Conservation (phyloP, 768 basidiomycete species). For the Hebeloma cylindrosporum region DNA sequence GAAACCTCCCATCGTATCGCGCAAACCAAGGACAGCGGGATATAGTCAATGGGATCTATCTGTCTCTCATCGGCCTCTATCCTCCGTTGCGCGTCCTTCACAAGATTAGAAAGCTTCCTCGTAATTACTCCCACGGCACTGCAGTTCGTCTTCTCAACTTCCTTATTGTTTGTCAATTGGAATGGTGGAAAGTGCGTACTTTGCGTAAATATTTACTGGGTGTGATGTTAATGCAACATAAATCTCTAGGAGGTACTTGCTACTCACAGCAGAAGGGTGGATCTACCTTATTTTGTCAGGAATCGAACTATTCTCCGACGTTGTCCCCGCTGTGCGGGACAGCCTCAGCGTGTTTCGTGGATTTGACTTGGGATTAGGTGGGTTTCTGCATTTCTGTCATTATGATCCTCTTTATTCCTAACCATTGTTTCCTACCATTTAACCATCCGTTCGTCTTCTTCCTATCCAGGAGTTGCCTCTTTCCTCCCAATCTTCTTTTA, state of each 20-base stretch:
- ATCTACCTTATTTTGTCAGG: slow-evolving; percentile 58
- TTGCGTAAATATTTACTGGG: neutral
- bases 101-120: slow-evolving; percentile 42
- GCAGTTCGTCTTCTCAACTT: slow-evolving; percentile 59
- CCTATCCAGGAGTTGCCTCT: slow-evolving; percentile 60
- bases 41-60: slow-evolving; percentile 47
- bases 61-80: slow-evolving; percentile 72
- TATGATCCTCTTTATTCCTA: slow-evolving; percentile 5
- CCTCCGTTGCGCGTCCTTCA: slow-evolving; percentile 66
- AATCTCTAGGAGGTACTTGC: slow-evolving; percentile 47
- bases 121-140: slow-evolving; percentile 64
- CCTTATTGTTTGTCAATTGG: slow-evolving; percentile 51
- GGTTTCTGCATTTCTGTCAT: slow-evolving; percentile 21
- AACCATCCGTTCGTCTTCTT: no score
- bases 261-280: slow-evolving; percentile 64
- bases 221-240: neutral
- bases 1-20: slow-evolving; percentile 7
- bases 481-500: slow-evolving; percentile 67
- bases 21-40: slow-evolving; percentile 8
- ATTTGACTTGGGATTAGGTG: slow-evolving; percentile 64
- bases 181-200: slow-evolving; percentile 48
- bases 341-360: slow-evolving; percentile 46
- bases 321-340: slow-evolving; percentile 50
- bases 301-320: slow-evolving; percentile 59
- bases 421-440: neutral